Conservation (phyloP, 345 rosid species). For the Durio zibethinus region DNA sequence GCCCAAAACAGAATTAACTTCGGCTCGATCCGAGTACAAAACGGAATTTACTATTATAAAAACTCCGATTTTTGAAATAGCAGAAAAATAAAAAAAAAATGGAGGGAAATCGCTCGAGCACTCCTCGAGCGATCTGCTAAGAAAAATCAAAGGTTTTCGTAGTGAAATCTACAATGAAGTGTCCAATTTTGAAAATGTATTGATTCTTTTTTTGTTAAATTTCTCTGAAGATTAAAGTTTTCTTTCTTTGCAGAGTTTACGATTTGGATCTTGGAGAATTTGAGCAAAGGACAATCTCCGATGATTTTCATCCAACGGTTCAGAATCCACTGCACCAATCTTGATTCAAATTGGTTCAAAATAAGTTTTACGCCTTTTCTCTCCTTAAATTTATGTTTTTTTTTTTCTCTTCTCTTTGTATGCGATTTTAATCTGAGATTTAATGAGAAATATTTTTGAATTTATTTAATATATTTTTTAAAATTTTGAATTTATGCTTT, state of each 20-base stretch:
- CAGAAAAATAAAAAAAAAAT: too few relatives aligned
- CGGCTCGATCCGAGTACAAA: not conserved
- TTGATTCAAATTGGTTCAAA: conserved; percentile 47
- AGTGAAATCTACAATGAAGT: not conserved
- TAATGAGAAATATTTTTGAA: not conserved
- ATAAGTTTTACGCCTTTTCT: not conserved
- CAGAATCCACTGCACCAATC: conserved; percentile 57
- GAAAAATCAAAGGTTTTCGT: conserved; percentile 54
- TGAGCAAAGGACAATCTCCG: conserved; percentile 49
- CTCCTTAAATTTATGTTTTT: not conserved
- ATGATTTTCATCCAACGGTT: conserved; percentile 47
- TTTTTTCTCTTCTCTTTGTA: not conserved
- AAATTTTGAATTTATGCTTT: not conserved
- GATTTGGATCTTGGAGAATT: conserved; percentile 46
- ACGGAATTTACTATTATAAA: not conserved
- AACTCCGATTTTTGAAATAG: not conserved
- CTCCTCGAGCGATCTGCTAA: conserved; percentile 36
- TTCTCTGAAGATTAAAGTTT: too few relatives aligned
- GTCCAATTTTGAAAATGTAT: not conserved
- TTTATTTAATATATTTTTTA: not conserved
- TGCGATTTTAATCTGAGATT: not conserved
- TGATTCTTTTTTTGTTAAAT: too few relatives aligned
- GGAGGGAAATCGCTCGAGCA: conserved; percentile 52
- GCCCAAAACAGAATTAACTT: not conserved
- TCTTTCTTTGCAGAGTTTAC: conserved; percentile 58